Base-by-base conservation (phyloP, 202 grass and related monocot genomes). In the Digitaria exilis region DNA sequence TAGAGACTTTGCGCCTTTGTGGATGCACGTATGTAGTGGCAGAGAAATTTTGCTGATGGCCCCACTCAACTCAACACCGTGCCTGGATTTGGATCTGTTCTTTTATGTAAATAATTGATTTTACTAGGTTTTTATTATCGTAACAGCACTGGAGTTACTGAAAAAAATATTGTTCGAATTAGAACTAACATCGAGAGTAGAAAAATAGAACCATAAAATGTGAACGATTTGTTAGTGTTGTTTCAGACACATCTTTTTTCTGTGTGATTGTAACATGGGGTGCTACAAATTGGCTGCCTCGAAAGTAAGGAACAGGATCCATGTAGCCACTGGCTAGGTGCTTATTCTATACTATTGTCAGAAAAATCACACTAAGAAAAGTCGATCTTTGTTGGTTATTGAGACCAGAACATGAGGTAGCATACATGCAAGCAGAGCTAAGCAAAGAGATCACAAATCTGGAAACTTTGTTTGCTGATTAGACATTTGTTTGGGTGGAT, bases 31-130 rank as follows among this genome's bases (percentile, higher is more conserved):
- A 5, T 30, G 28, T 69, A 61, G 18, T 69, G 77, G 19, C 7
- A 34, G 43, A 39, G 30, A 82, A 62, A 63, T 46, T 71, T 65
- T 61, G 35, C 62, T 21, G 25, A 69, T 37, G 44, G 49, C 48
- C n/a, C 6, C 16, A 18, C 56, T 63, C 32, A 48, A 64, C 42
- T 46, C 42, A 24, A 60, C 59, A 59, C 39, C 43, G 13, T 50
- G 17, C 42, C 65, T 70, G 32, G 34, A 55, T 65, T 31, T 56
- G 29, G 32, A 72, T 45, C 10, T 57, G 45, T 19, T 29, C 37
- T 37, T 75, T 25, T 30, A 39, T 87, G 61, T 69, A 81, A 58
- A 61, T 68, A 87, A 50, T 62, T 39, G 49, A 5, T 51, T 84
- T 54, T 26, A 6, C 26, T 74, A 72, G 30, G 5, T 62, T 62